Base-by-base conservation (phyloP, 495 filamentous ascomycete genomes). In the Bacidia gigantensis region DNA sequence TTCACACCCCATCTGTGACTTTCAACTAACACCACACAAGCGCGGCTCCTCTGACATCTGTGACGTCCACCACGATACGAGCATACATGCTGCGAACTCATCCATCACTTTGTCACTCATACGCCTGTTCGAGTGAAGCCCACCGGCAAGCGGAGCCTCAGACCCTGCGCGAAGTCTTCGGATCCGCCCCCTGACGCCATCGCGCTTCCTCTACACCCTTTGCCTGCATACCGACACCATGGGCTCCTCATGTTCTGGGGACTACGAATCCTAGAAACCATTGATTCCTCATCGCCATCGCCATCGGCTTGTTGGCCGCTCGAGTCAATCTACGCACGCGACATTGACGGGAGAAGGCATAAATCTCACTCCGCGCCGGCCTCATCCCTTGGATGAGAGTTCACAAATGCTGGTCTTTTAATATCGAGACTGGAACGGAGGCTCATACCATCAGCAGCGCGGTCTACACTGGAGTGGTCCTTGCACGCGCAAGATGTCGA, bases 401-500 rank as follows among this genome's bases (percentile, higher is more conserved):
- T 35, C 29, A 14, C 29, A 14, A 5, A 35, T 14, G 29, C 29
- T 35, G 29, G 29, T 7, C 29, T 35, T 35, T 5, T 7, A 14
- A 35, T n/a, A n/a, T n/a, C n/a, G n/a, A n/a, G n/a, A n/a, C n/a
- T n/a, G n/a, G n/a, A n/a, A n/a, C n/a, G n/a, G n/a, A n/a, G n/a
- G n/a, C n/a, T n/a, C n/a, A n/a, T n/a, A n/a, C n/a, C n/a, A n/a
- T n/a, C n/a, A n/a, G n/a, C n/a, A n/a, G n/a, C n/a, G n/a, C n/a
- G n/a, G n/a, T n/a, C n/a, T n/a, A n/a, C n/a, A n/a, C n/a, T n/a
- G n/a, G n/a, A n/a, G n/a, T n/a, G n/a, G n/a, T n/a, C n/a, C n/a
- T n/a, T n/a, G n/a, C 29, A 7, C 29, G 29, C 29, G 26, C 24
- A 46, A 71, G 66, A 95, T 94, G 89, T 89, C 89, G 77, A 82